These are phyloP conservation scores for Digitaria exilis DNA, from an alignment of 202 grass and related monocot species.

Conservation along the genomic window DNA sequence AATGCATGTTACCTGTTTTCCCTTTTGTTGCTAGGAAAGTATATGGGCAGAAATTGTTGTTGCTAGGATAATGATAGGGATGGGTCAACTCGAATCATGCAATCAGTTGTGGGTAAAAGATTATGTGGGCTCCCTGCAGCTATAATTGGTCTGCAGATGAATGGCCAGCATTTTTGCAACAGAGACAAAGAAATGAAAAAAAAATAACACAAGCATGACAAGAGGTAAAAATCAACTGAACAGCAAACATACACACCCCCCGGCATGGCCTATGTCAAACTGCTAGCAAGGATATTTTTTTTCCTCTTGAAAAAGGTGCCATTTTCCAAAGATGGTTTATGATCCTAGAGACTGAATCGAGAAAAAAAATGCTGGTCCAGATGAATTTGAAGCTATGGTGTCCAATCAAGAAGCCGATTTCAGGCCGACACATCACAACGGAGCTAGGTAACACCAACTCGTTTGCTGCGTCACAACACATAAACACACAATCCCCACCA, in stretches of 20 bases:
- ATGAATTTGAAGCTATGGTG: neutral
- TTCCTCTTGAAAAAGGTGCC: neutral
- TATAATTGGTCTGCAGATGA: slow-evolving; percentile 15
- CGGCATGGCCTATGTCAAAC: neutral
- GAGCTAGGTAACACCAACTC: neutral
- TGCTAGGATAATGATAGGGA: slow-evolving; percentile 14
- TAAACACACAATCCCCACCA: neutral
- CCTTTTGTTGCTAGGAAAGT: neutral
- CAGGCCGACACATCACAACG: slow-evolving; percentile 39
- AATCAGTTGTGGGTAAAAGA: slow-evolving; percentile 20
- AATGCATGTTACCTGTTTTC: slow-evolving; percentile 43
- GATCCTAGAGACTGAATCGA: neutral
- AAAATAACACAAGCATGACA: neutral
- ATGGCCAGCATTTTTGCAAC: slow-evolving; percentile 22
- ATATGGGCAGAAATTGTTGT: slow-evolving; percentile 4
- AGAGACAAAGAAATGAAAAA: neutral
- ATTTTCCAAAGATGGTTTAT: slow-evolving; percentile 20
- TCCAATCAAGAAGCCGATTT: slow-evolving; percentile 20
- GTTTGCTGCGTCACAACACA: neutral
- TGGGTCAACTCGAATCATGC: slow-evolving; percentile 38
- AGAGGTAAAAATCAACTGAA: slow-evolving; percentile 3
- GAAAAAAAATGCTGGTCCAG: slow-evolving; percentile 13
- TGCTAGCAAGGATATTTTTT: neutral
- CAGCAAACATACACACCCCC: neutral
- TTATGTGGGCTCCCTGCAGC: slow-evolving; percentile 22